phyloP scores from a whole-genome alignment of 305 asterid species.

The Caryopteris hybrid region DNA sequence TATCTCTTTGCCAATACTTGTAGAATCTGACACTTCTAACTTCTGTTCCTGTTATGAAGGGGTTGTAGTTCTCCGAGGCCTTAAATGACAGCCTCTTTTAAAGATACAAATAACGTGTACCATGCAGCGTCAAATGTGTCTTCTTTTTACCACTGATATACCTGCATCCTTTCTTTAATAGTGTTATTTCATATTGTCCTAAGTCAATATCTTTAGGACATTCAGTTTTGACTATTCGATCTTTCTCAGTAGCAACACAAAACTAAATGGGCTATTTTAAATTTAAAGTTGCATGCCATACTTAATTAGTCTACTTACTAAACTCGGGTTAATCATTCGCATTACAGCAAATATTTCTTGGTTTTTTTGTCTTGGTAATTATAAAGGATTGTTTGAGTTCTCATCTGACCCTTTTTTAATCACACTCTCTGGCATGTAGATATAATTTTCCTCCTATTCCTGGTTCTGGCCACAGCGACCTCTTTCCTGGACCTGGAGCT shows the following conservation, averaged over 20 bases:
- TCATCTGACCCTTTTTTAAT: not conserved
- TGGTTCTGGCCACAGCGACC: constrained; percentile 50
- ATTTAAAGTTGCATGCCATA: not conserved
- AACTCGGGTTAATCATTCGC: not conserved
- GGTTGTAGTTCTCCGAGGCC: not conserved
- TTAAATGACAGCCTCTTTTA: not conserved
- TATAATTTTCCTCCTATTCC: constrained; percentile 29
- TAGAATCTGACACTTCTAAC: not conserved
- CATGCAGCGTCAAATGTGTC: not conserved
- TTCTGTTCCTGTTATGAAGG: not conserved
- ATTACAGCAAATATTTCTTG: not conserved
- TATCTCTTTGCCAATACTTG: not conserved
- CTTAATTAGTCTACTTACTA: not conserved
- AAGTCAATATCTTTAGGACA: not conserved
- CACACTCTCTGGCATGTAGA: constrained; percentile 19
- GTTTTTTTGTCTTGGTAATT: not conserved
- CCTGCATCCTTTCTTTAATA: not conserved
- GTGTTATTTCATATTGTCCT: too few species aligned
- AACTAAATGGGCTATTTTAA: not conserved
- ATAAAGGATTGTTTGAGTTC: not conserved
- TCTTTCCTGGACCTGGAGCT: constrained; percentile 74
- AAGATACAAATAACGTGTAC: not conserved
- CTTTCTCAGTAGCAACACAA: not conserved
- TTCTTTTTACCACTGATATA: not conserved
- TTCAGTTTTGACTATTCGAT: not conserved